Evolutionary conservation across 139 green algal species (phyloP), one percentile per base, ranked within the genome.

Genomic region (Edaphochlamys debaryana): DNA sequence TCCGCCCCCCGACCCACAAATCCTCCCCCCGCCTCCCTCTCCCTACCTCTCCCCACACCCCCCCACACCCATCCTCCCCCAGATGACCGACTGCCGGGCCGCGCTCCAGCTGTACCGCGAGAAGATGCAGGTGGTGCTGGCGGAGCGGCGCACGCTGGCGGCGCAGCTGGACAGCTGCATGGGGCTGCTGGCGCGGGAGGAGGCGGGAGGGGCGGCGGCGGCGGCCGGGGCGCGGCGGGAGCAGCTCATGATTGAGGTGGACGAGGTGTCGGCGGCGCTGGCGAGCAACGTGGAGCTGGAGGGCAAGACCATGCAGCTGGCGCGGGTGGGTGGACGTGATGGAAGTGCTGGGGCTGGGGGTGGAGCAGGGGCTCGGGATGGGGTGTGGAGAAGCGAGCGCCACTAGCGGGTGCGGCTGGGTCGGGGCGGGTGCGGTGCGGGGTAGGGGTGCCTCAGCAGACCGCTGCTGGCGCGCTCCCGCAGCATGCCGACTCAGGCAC

Each of bases 71-170:
- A n/a, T n/a, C n/a, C 37, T 41, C 34, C 13, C 32, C 7, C 75
- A 81, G 75, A 22, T 81, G 29, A 40, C 60, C 27, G 66, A 71
- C 41, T 81, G 75, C 75, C 48, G 45, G 30, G 52, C 60, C 2
- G 75, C 75, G 3, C 75, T 81, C 60, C 17, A 27, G 40, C 75
- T 81, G 41, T 81, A 81, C 75, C 75, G 75, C 20, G 75, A 81
- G 60, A 60, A 60, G 40, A 81, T 72, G 75, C 17, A 32, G 60
- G 40, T 62, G 38, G 60, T 81, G 60, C 40, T 81, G 75, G 60
- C 75, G 75, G 75, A 81, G 75, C 60, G 75, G 60, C 60, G 75
- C 30, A 23, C 5, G 19, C 38, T 81, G 60, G 60, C 60, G 30
- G 40, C 40, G 13, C 40, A 63, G 75, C 64, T 81, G 41, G 38